Evolutionary conservation across 164 flowering plant genomes (phyloP), one percentile per base, ranked within the genome.

Genomic region (Sedum album): DNA sequence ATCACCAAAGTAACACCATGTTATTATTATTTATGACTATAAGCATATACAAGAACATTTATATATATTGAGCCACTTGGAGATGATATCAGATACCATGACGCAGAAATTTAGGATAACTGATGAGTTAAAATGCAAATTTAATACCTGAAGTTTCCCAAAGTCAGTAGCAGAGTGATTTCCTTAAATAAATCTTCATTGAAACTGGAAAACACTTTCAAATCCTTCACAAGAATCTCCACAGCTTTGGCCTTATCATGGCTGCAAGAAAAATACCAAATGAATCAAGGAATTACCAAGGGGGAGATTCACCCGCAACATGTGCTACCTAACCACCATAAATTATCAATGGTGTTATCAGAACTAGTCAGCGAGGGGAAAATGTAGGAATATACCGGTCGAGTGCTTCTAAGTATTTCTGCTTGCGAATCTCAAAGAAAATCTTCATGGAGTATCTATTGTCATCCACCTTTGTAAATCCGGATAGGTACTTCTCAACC

Each of bases 401-500:
- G 26, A 81, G 74, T 49, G 86, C 86, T 71, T 83, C 86, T 23
- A 83, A 78, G 69, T 83, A 83, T 66, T 79, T 83, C 69, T 83
- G 86, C 70, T 81, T 83, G 35, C 82, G 72, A 14, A 79, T 79
- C 65, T 76, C 78, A 17, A 79, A 79, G 65, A 76, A 79, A 31
- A 79, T 76, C 69, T 75, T 73, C 80, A 73, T 75, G 0, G 82
- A 80, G 66, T 77, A 71, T 42, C 78, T 33, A 44, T 76, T 74
- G 70, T 81, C 84, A 65, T 83, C 86, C 21, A 83, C 80, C 67
- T 81, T 83, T n/a, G n/a, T n/a, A n/a, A n/a, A n/a, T n/a, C n/a
- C n/a, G n/a, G n/a, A n/a, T n/a, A n/a, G n/a, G n/a, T n/a, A n/a
- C n/a, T n/a, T n/a, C n/a, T n/a, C n/a, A n/a, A n/a, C n/a, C n/a